Percentiles rank a stretch among this genome's conserved stretches.
These are phyloP conservation scores for Schwanniomyces pseudopolymorphus DNA, from an alignment of 805 yeast genomes.

Conservation along the genomic window DNA sequence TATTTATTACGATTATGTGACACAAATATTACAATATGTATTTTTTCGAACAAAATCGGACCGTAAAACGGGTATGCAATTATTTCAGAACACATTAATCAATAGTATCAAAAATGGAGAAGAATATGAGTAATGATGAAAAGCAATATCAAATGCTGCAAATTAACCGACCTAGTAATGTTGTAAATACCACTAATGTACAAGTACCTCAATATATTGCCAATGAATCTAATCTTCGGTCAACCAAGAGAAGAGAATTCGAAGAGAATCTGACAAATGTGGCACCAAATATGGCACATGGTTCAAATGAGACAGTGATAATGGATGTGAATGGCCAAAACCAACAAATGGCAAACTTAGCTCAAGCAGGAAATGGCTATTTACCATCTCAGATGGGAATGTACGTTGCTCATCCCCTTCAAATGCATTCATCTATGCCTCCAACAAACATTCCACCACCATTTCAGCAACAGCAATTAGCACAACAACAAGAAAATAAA, in stretches of 20 bases:
- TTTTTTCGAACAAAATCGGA: not conserved
- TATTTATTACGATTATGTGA: not conserved
- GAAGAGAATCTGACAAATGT: not conserved
- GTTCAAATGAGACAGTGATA: not conserved
- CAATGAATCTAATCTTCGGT: slow-evolving; percentile 2
- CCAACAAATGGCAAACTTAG: not conserved
- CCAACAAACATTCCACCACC: not conserved
- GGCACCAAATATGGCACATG: not conserved
- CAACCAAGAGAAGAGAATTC: not conserved
- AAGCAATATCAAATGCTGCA: not conserved
- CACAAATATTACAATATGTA: not conserved
- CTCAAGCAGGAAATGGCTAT: not conserved
- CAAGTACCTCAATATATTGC: not conserved
- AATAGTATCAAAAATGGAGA: not conserved
- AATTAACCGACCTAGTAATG: not conserved
- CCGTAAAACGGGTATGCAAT: slow-evolving; percentile 1
- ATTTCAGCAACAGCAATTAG: not conserved
- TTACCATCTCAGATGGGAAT: not conserved
- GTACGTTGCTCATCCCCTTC: not conserved
- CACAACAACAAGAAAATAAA: not conserved
- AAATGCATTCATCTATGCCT: not conserved
- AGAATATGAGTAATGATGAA: not conserved
- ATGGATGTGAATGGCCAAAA: not conserved
- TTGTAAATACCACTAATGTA: not conserved
- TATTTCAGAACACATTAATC: not conserved